Percentiles rank a stretch among this genome's conserved stretches.
Conservation (phyloP, 1,284 basidiomycete species). For the Stereum hirsutum region DNA sequence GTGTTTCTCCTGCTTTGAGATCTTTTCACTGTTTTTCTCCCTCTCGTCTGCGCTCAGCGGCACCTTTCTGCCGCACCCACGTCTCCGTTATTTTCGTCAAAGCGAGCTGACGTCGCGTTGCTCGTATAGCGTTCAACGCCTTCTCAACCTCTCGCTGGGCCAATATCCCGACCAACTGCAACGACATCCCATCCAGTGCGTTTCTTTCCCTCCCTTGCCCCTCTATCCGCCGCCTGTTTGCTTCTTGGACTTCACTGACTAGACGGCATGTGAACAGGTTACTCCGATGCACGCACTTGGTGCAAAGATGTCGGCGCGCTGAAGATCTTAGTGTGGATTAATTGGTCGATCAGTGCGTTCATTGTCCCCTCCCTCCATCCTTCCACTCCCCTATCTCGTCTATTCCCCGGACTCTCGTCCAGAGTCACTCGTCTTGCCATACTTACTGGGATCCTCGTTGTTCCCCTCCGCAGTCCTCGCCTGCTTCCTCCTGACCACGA, state of each 20-base stretch:
- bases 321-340: slow-evolving; percentile 49
- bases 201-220: too few relatives aligned
- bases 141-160: slow-evolving; percentile 52
- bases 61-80: too few relatives aligned
- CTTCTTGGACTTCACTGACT: slow-evolving; percentile 2
- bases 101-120: too few relatives aligned
- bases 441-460: neutral
- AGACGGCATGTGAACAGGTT: too few relatives aligned
- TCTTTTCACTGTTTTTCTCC: too few relatives aligned
- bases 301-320: slow-evolving; percentile 45
- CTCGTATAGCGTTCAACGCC: slow-evolving; percentile 51
- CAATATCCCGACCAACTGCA: slow-evolving; percentile 36
- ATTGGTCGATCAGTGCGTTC: slow-evolving; percentile 40
- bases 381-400: neutral
- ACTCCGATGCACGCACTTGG: slow-evolving; percentile 36
- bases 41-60: too few relatives aligned
- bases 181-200: slow-evolving; percentile 35
- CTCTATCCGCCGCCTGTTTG: too few relatives aligned
- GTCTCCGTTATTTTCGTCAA: too few relatives aligned
- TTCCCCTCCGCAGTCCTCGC: slow-evolving; percentile 39
- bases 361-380: neutral
- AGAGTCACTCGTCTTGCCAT: neutral
- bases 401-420: too few relatives aligned
- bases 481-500: slow-evolving; percentile 30
- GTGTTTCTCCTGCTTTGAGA: too few relatives aligned